Evolutionary conservation across 495 filamentous ascomycete genomes (phyloP), one percentile per base, ranked within the genome.

Genomic region (Aspergillus haitiensis): DNA sequence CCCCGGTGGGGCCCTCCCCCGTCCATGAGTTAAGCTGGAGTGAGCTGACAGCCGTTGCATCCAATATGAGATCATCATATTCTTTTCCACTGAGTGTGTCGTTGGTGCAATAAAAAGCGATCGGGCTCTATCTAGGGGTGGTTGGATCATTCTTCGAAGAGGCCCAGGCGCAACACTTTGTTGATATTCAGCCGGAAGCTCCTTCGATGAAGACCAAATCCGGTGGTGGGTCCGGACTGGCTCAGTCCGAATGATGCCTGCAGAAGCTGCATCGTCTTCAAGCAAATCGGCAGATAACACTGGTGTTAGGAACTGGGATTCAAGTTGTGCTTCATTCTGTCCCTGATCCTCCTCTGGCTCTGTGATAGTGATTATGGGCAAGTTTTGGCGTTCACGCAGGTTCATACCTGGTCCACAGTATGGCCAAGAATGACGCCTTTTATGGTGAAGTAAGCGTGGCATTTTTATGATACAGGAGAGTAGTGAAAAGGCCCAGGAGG

Each of bases 371-470:
- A 66, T 54, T 8, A 60, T n/a, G 2, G 61, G 55, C 31, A 62
- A 27, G 36, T 58, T 61, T 32, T 47, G 60, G n/a, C 39, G 35
- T 15, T 45, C 60, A 2, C 31, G 56, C 32, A 52, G 44, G 4
- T 56, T 36, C 32, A 27, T 42, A 18, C 67, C 64, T 12, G 72
- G 67, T 50, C 70, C 69, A 55, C 73, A 74, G 59, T 75, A 70
- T 6, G 75, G 75, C 75, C 75, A 78, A 46, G 73, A 72, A 51
- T 78, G 73, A 55, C 74, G 70, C 61, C 75, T 60, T 65, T 64
- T 59, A 60, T 77, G 74, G 58, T 75, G 64, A 27, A 61, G 65
- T 15, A 65, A 46, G 36, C 56, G 60, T 12, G 71, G 59, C 75
- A 77, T 76, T 37, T 56, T 60, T 15, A 33, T 60, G 48, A 36